Evolutionary conservation across 768 basidiomycete species (phyloP), one percentile per base, ranked within the genome.

Genomic region (Leucocoprinus leucothites): DNA sequence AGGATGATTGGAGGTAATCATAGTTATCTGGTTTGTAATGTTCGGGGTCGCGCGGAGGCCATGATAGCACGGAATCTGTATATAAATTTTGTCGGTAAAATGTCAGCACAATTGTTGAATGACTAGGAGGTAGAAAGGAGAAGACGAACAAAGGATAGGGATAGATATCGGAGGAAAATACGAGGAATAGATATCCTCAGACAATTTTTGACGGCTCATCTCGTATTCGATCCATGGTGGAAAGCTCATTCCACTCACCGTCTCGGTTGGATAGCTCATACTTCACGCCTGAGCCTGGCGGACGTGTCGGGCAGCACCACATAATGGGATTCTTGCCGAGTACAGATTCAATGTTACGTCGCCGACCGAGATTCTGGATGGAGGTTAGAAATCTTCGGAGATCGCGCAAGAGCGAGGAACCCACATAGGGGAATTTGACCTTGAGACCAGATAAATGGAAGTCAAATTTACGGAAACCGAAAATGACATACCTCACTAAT

Each of bases 351-450:
- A 95, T 71, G 63, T 99, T 99, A 46, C 76, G 74, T 60, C 81
- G 68, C 41, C 71, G 63, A 9, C 95, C 95, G 53, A 98, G 75
- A 68, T 98, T 84, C 94, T 97, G 64, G 28, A 45, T 31, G 64
- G 34, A 68, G 61, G 31, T 40, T 26, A 43, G 9, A 46, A 47
- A 38, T n/a, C 16, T 38, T 4, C 38, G 8, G 45, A 19, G 9
- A 31, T 49, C 14, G 24, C n/a, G 42, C 31, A 25, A n/a, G 45
- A n/a, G 21, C 24, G 14, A 48, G 19, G 54, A 36, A 63, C 85
- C 60, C 68, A 91, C 94, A 68, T 98, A 98, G 51, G 96, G 97
- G 66, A 94, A 98, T 68, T 89, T 93, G 63, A 95, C 73, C 87
- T 93, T 56, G 21, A 41, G 13, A 8, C 45, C 50, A 34, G 25